Base-by-base conservation (phyloP, 2,329 filamentous ascomycete species). In the Trichophyton rubrum region DNA sequence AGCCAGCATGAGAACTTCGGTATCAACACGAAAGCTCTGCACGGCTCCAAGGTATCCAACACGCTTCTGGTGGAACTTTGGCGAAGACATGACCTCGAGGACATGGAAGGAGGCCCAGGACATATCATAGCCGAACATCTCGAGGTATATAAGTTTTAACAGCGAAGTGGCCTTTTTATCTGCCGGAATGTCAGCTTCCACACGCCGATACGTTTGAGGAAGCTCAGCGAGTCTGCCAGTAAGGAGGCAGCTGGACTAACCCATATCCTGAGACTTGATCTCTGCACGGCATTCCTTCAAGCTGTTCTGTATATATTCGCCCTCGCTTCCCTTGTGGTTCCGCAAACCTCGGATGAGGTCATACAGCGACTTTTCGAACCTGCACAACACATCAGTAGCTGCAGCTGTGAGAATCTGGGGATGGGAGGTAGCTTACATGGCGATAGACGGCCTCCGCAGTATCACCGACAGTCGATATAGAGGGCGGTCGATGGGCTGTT, bases 101-200 rank as follows among this genome's bases (percentile, higher is more conserved):
- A 97, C 92, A 73, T 99, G 89, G 76, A 99, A 99, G 11, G 91
- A 91, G 3, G 93, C 93, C 93, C 93, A 99, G 2, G 92, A 96
- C 93, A 99, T 99, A 75, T 97, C 93, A 72, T 97, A 89, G 13
- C 93, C 93, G 67, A 97, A 91, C 93, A 99, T 99, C 73, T 99
- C 93, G 66, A 99, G 84, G 73, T 99, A 99, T 59, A 96, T 87
- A 68, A 99, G 82, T 79, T 99, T 99, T 70, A 99, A 79, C 59
- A 99, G 81, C 53, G 93, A 93, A 38, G 90, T 97, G 20, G 93
- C 91, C 80, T 99, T 99, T 75, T 96, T 82, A 77, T 97, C 91
- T 89, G 33, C 9, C 8, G 63, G 47, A 41, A 13, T 20, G 41
- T 63, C 59, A 67, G 62, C 47, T 38, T 58, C 38, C 27, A 11